Percentiles rank a stretch among this genome's conserved stretches.
Conservation (phyloP, 2,329 filamentous ascomycete species). For the Thielaviopsis cerberus region DNA sequence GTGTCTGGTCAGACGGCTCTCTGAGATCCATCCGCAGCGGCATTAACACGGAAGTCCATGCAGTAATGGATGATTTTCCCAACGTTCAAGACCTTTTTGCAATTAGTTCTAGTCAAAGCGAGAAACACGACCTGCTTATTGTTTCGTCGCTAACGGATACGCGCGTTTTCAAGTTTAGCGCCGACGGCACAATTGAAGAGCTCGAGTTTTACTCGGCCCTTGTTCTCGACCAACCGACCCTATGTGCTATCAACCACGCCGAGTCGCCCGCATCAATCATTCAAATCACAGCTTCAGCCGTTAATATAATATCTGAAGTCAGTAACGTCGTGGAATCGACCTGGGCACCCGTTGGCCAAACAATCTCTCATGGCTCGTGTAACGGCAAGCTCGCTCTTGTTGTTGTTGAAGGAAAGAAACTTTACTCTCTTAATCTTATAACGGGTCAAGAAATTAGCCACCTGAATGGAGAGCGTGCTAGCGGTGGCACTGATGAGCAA, state of each 20-base stretch:
- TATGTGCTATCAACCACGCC: slow-evolving; percentile 28
- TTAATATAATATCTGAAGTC: background rate
- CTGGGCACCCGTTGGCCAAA: slow-evolving; percentile 7
- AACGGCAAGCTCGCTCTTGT: slow-evolving; percentile 54
- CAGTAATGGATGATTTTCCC: slow-evolving; percentile 61
- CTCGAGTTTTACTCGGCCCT: slow-evolving; percentile 58
- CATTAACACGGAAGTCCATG: slow-evolving; percentile 76
- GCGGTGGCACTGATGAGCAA: slow-evolving; percentile 36
- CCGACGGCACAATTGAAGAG: slow-evolving; percentile 68
- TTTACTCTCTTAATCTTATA: slow-evolving; percentile 49
- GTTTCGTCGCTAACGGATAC: slow-evolving; percentile 73
- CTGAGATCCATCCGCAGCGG: slow-evolving; percentile 82
- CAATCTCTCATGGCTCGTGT: slow-evolving; percentile 61
- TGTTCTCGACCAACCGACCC: slow-evolving; percentile 47
- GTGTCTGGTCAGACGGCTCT: slow-evolving; percentile 74
- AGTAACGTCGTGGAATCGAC: slow-evolving; percentile 27
- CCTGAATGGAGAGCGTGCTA: slow-evolving; percentile 41
- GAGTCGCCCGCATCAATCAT: slow-evolving; percentile 50
- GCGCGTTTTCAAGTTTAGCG: slow-evolving; percentile 58
- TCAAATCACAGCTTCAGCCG: slow-evolving; percentile 53
- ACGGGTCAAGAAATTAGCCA: slow-evolving; percentile 30
- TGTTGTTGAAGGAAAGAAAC: slow-evolving; percentile 53
- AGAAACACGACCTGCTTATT: slow-evolving; percentile 49
- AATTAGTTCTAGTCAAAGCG: slow-evolving; percentile 32
- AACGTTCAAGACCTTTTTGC: slow-evolving; percentile 57